Base-by-base conservation (phyloP, 768 basidiomycete genomes). In the Pleurotus giganteus region DNA sequence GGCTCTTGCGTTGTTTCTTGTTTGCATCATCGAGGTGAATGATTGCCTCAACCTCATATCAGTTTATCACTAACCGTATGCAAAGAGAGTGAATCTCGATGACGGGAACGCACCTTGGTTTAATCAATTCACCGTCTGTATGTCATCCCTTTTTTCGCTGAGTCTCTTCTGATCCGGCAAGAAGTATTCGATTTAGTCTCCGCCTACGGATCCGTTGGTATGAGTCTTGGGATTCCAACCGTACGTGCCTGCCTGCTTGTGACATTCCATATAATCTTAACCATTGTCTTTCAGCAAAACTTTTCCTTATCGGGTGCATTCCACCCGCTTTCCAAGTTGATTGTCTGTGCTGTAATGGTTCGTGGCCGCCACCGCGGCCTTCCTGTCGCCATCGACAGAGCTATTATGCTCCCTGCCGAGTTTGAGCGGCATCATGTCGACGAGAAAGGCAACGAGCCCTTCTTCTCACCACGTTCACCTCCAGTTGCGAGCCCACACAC, bases 351-450 rank as follows among this genome's bases (percentile, higher is more conserved):
- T 27, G 41, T 53, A n/a, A 53, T 53, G 52, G n/a, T 53, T 23
- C 89, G 97, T 53, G 94, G 94, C 5, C 82, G 93, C 9, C 94
- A 98, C 68, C 86, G 94, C 44, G 91, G 91, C 34, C 73, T 94
- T 4, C 91, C 91, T 0, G 86, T 90, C n/a, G 92, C 91, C 8
- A 92, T 94, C 47, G 91, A 94, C 69, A 84, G 94, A 52, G 91
- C 94, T 0, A 81, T 95, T 51, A 78, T 95, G 65, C 76, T 95
- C 15, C 93, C 92, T 1, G 74, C 74, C 31, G 90, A 91, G 56
- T 82, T 82, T 57, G 62, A 76, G 34, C 17, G 49, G 21, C 49
- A 51, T 37, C 49, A 51, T 34, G 21, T 51, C 11, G 49, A 51
- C 26, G 49, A 51, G 23, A 51, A 51, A n/a, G 49, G 49, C 37